Base-by-base conservation (phyloP, 2,329 filamentous ascomycete species). In the Rutstroemia sp. region DNA sequence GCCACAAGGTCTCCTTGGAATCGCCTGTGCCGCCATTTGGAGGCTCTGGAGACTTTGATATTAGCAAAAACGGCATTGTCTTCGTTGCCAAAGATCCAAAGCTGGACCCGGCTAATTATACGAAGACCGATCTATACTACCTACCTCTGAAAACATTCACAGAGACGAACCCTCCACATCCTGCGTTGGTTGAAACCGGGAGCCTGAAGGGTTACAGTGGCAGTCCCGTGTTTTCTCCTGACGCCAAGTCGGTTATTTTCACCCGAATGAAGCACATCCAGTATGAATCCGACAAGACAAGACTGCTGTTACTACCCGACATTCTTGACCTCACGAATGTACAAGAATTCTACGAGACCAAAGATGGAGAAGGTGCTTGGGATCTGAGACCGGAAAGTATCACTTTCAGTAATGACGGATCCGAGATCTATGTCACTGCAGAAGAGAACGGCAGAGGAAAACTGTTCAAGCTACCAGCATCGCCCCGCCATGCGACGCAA, bases 211-310 rank as follows among this genome's bases (percentile, higher is more conserved):
- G 88, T 6, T 89, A 89, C 63, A 82, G 79, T 23, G 76, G 76
- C 17, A 74, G 73, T 2, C 90, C 91, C 0, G 78, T 80, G 0
- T 95, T 95, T 72, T 92, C 89, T 3, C 82, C 83, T 4, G 79
- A 87, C 65, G 88, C 89, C 9, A 80, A 77, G 38, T 79, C 80
- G 58, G 75, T 92, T 25, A 89, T 83, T 1, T 96, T 95, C 69
- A 77, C 89, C 30, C 83, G 88, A 59, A 95, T 95, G 91, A 79
- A 81, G 60, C 79, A 79, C 9, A 77, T 82, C 51, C 83, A 86
- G 58, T 95, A 96, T 68, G 91, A 96, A 71, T 82, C 86, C 16
- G 90, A 96, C 73, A 87, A 87, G 69, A 79, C 86, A 46, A 79
- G 84, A 46, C 73, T 90, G 4, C 72, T 91, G 60, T 72, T 89